A percentile compares a stretch with the other conserved stretches of the same genome.
Evolutionary conservation across 2,329 filamentous ascomycete genomes (phyloP).

Genomic region (Monilinia polystroma): DNA sequence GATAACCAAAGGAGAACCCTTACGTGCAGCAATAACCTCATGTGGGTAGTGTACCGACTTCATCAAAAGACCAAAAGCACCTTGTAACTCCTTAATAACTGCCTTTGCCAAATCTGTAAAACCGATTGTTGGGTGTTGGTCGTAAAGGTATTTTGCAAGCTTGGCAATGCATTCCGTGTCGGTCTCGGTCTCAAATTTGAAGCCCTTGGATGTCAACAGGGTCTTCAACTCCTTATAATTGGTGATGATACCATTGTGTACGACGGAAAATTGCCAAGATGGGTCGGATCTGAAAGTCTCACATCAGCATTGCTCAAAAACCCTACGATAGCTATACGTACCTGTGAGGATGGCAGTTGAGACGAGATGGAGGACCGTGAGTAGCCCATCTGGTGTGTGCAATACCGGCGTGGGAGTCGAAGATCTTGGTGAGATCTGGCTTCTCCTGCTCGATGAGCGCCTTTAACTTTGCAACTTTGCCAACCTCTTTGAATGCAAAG

Average conservation of each 20-base stretch:
- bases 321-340: slow-evolving; percentile 47
- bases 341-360: slow-evolving; percentile 99
- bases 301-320: slow-evolving; percentile 26
- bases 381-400: slow-evolving; percentile 99
- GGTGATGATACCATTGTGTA: slow-evolving; percentile 99
- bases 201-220: slow-evolving; percentile 88
- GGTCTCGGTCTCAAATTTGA: slow-evolving; percentile 98
- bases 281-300: slow-evolving; percentile 71
- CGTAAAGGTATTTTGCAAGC: slow-evolving; percentile 96
- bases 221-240: slow-evolving; percentile 99
- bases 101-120: slow-evolving; percentile 97
- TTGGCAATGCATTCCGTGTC: slow-evolving; percentile 99
- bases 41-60: slow-evolving; percentile 99
- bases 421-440: slow-evolving; percentile 85
- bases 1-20: slow-evolving; percentile 96
- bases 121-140: slow-evolving; percentile 88
- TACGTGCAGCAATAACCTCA: slow-evolving; percentile 95
- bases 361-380: slow-evolving; percentile 86
- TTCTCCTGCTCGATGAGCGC: slow-evolving; percentile 82
- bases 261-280: slow-evolving; percentile 93
- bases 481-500: slow-evolving; percentile 96
- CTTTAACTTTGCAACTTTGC: slow-evolving; percentile 97
- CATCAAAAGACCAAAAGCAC: slow-evolving; percentile 93
- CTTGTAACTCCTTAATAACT: slow-evolving; percentile 96
- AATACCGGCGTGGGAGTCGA: slow-evolving; percentile 97